Conservation (phyloP, 2,329 filamentous ascomycete genomes). For the Aspergillus hiratsukae region DNA sequence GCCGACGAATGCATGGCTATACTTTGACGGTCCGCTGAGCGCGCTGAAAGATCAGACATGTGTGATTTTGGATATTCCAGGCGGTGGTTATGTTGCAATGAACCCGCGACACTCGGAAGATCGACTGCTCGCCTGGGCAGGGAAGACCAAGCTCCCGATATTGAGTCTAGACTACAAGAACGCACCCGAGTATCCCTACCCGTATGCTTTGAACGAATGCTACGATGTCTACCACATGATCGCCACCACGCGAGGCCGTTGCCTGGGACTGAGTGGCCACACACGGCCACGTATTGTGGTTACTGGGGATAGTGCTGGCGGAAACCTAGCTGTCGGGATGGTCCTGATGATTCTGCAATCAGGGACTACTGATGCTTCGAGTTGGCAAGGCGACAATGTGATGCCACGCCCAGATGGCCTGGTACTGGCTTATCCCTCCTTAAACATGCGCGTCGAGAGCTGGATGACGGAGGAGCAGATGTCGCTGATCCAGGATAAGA, state of each 20-base stretch:
- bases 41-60: conserved; percentile 72
- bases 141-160: conserved; percentile 80
- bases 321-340: conserved; percentile 73
- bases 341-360: conserved; percentile 87
- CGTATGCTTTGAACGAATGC: conserved; percentile 80
- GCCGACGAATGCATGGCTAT: conserved; percentile 81
- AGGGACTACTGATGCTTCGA: conserved; percentile 52
- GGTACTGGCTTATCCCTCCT: conserved; percentile 78
- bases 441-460: conserved; percentile 97
- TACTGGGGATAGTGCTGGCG: conserved; percentile 76
- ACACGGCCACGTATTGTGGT: conserved; percentile 64
- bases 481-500: conserved; percentile 81
- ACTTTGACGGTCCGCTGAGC: conserved; percentile 82
- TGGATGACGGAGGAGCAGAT: conserved; percentile 99
- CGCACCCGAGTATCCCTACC: conserved; percentile 78
- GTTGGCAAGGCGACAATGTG: conserved; percentile 53
- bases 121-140: conserved; percentile 87
- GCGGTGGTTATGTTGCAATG: conserved; percentile 96
- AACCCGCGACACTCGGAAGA: conserved; percentile 91
- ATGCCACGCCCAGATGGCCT: conserved; percentile 75
- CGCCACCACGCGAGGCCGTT: conserved; percentile 66
- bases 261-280: conserved; percentile 67
- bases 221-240: conserved; percentile 79
- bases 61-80: conserved; percentile 83
- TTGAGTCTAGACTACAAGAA: conserved; percentile 89